Base-by-base conservation (phyloP, 2,329 filamentous ascomycete genomes). In the Penicillium sp. region DNA sequence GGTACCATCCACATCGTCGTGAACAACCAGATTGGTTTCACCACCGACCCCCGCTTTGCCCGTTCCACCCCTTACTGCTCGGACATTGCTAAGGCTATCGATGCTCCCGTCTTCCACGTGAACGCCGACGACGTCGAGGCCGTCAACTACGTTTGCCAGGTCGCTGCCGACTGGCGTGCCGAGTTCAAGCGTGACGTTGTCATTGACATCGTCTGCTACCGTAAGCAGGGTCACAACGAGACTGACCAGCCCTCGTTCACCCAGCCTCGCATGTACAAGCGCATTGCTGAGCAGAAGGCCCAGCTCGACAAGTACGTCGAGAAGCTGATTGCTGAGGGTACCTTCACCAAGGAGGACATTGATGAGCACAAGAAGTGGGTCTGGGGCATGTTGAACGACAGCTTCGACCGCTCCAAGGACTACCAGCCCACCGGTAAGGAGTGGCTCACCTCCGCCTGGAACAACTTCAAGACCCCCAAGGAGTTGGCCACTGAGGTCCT, bases 11-110 rank as follows among this genome's bases (percentile, higher is more conserved):
- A 99, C 79, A 84, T 99, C 65, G 88, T 99, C 58, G 93, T 98
- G 68, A 99, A 99, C 87, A 99, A 99, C 85, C 95, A 99, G 84
- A 99, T 99, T 76, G 95, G 95, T 77, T 99, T 99, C 84, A 99
- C 95, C 53, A 99, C 95, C 22, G 95, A 99, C 74, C 95, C 95
- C 66, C 91, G 95, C 72, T 99, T 96, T 78, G 89, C 95, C 68
- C 92, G 95, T 68, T 99, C 95, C 21, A 99, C 95, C 49, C 90
- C 95, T 45, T 99, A 99, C 86, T 99, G 95, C 81, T 98, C 95
- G 44, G 95, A 99, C 76, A 97, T 99, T 71, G 95, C 95, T 78
- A 99, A 99, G 83, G 91, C 95, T 51, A 97, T 99, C 67, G 95
- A 99, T 69, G 95, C 95, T 2, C 95, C 95, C 46, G 91, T 99